Evolutionary conservation across 192 early-diverging fungal species (phyloP).

Genomic region (Podila epigama): DNA sequence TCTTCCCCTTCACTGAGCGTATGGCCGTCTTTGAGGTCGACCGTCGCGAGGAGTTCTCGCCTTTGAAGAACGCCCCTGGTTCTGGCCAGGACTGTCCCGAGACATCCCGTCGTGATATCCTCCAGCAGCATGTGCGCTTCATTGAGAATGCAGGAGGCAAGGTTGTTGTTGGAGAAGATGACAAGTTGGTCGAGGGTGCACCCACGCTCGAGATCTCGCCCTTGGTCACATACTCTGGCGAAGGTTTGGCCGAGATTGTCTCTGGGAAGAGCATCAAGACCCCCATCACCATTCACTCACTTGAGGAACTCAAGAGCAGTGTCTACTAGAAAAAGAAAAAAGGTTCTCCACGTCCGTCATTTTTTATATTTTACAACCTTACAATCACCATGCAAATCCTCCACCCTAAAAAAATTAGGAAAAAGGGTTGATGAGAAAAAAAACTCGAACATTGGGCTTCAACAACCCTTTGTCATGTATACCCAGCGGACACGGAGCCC

Average conservation of each 20-base stretch:
- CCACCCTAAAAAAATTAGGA: too few relatives aligned
- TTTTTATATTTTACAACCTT: too few relatives aligned
- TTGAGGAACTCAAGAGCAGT: conserved; percentile 27
- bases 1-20: conserved; percentile 88
- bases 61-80: conserved; percentile 97
- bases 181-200: conserved; percentile 48
- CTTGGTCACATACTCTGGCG: conserved; percentile 91
- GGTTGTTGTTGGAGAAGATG: conserved; percentile 59
- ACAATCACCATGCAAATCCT: too few relatives aligned
- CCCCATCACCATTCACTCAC: conserved; percentile 46
- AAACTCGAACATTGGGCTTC: not conserved
- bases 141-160: conserved; percentile 85
- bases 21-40: conserved; percentile 94
- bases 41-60: conserved; percentile 95
- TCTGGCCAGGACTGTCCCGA: conserved; percentile 89
- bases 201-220: conserved; percentile 86
- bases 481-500: conserved; percentile 1
- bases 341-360: too few relatives aligned
- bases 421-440: not conserved
- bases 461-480: not conserved
- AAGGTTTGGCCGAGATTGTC: conserved; percentile 82
- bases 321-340: conserved; percentile 15
- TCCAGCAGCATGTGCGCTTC: conserved; percentile 88
- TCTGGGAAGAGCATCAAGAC: conserved; percentile 72
- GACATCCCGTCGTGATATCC: conserved; percentile 89